Base-by-base conservation (phyloP, 257 asterid species). In the Mentha longifolia region DNA sequence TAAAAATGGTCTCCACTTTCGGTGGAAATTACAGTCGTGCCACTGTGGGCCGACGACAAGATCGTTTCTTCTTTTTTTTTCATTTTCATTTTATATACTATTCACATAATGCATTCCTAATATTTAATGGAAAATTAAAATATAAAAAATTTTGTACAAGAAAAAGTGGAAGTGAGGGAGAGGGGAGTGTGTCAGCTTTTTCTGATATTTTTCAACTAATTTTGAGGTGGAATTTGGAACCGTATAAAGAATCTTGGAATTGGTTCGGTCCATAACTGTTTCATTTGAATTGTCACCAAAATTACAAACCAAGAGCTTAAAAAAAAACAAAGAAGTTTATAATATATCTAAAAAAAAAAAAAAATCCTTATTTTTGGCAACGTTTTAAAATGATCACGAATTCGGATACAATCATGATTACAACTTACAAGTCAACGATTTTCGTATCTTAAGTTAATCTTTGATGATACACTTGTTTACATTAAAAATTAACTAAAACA, bases 21-120 rank as follows among this genome's bases (percentile, higher is more conserved):
- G 65, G 30, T 56, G 8, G 45, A 65, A 89, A 84, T 80, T 86
- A 73, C 89, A 55, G 59, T 69, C 76, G 67, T 87, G 88, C 94
- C 94, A 82, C 86, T 79, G 70, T 16, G 22, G n/a, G 20, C 65
- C 42, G 20, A 43, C 20, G 64, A 61, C 67, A 61, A 61, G 47
- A 60, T 60, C 47, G 49, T 3, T 60, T 60, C 47, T 35, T 43
- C 15, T 43, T 0, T 1, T 1, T 8, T 39, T 6, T 39, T 37
- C 42, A 37, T 5, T 41, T 37, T 37, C 42, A 8, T 4, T 37
- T 37, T 39, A 6, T 39, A 6, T 39, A 6, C 7, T 39, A 9
- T 39, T 39, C 43, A 28, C 43, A 39, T 9, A 1, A 39, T 28
- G 31, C 31, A 28, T 3, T n/a, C n/a, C n/a, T 28, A 9, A 39